These are phyloP conservation scores for Colletotrichum sp. DNA, from an alignment of 2,329 filamentous ascomycete genomes.

Conservation along the genomic window DNA sequence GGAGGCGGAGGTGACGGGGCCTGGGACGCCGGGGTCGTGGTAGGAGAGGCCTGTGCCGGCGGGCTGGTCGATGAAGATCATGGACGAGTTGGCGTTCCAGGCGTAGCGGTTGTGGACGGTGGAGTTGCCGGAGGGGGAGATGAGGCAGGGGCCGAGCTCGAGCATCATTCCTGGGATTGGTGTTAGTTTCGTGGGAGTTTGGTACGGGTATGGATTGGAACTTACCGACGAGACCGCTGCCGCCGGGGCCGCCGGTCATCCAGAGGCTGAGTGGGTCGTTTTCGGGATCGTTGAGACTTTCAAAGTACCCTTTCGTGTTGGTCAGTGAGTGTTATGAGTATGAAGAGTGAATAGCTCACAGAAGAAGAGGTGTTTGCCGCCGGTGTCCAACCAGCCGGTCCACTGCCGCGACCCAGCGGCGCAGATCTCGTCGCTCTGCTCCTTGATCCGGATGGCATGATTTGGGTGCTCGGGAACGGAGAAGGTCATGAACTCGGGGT, in stretches of 20 bases:
- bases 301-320: slow-evolving; percentile 26
- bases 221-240: slow-evolving; percentile 53
- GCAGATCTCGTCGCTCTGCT: slow-evolving; percentile 29
- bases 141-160: slow-evolving; percentile 21
- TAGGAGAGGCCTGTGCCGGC: slow-evolving; percentile 66
- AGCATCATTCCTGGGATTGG: slow-evolving; percentile 5
- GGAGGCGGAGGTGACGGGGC: slow-evolving; percentile 42
- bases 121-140: slow-evolving; percentile 9
- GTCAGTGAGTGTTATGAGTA: background rate
- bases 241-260: slow-evolving; percentile 65
- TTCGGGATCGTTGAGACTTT: slow-evolving; percentile 28
- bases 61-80: slow-evolving; percentile 54
- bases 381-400: slow-evolving; percentile 30
- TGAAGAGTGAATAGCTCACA: background rate
- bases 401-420: slow-evolving; percentile 29
- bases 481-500: slow-evolving; percentile 7
- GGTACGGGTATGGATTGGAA: accelerated
- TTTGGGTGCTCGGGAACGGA: slow-evolving; percentile 18
- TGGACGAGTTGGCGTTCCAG: slow-evolving; percentile 27
- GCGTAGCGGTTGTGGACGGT: slow-evolving; percentile 20
- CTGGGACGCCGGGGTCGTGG: slow-evolving; percentile 18
- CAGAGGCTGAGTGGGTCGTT: slow-evolving; percentile 53
- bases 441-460: slow-evolving; percentile 28
- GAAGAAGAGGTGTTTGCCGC: slow-evolving; percentile 24
- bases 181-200: background rate